phyloP scores from a whole-genome alignment of 208 protist genomes.

The Leishmania mexicana region DNA sequence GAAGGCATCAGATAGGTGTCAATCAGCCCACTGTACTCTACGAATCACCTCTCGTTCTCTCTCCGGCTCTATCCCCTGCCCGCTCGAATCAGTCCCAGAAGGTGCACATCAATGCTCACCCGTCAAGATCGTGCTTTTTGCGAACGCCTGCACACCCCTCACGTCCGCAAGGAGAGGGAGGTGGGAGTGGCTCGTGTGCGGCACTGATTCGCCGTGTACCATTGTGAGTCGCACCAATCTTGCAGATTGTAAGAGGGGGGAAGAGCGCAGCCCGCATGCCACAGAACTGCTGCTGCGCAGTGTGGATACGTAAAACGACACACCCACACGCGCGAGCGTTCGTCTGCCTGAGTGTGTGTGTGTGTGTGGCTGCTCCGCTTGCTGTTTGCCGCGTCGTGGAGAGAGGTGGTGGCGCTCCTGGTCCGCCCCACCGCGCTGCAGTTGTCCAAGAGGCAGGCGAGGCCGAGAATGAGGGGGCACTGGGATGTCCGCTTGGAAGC shows the following conservation, averaged over 20 bases:
- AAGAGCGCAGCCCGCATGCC: not conserved
- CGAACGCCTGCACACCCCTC: not conserved
- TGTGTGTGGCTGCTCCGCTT: not conserved
- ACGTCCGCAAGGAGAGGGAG: not conserved
- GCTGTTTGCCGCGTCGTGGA: not conserved
- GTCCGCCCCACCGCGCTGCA: not conserved
- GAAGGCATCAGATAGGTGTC: not conserved
- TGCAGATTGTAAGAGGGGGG: not conserved
- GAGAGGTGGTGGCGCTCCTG: not conserved
- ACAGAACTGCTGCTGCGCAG: not conserved
- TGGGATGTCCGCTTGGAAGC: not conserved
- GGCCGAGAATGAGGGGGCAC: not conserved
- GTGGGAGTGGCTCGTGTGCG: not conserved
- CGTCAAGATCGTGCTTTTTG: not conserved
- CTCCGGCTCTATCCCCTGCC: not conserved
- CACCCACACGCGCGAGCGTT: not conserved
- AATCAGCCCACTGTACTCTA: not conserved
- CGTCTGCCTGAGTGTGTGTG: not conserved
- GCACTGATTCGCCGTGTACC: not conserved
- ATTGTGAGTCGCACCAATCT: not conserved
- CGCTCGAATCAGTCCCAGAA: not conserved
- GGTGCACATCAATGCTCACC: constrained; percentile 1
- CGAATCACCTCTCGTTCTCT: not conserved
- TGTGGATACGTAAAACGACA: not conserved
- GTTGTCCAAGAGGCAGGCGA: not conserved